Evolutionary conservation across 306 rosid genomes (phyloP), one percentile per base, ranked within the genome.

Genomic region (Carpinus viminea): DNA sequence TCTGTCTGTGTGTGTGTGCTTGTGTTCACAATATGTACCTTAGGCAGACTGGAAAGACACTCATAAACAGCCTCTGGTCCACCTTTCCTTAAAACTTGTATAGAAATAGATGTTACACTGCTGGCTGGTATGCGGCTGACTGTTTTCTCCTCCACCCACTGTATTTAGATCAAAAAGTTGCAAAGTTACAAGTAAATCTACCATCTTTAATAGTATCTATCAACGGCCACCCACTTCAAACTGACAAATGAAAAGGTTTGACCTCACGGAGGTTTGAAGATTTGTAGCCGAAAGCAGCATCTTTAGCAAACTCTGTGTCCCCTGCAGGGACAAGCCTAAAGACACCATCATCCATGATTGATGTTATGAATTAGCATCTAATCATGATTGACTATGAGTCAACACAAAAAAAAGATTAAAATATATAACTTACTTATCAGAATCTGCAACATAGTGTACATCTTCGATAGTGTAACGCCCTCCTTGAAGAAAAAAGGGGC

Each of bases 111-210:
- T 55, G 78, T 68, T 53, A 94, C 97, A 57, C 76, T 81, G 76
- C 81, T 73, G 68, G 97, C 93, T 76, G 76, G 91, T 76, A 94
- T 74, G 73, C 88, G 90, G 12, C 98, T 93, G 50, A 53, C 79
- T 48, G 98, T 92, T 85, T 94, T 94, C 85, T 94, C 98, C 80
- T 94, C 97, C 74, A 94, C 91, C 98, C 98, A 94, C 98, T 94
- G 79, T 21, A 83, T 79, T 56, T 21, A 57, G 61, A 48, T 28
- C 36, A 89, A 78, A 72, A 72, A 65, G 34, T 83, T 76, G 17
- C 73, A 73, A 45, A 71, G 13, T 45, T 51, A 80, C 26, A 61
- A 74, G 59, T 64, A 12, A 70, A 71, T 66, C 71, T 53, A 55
- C 36, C 12, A 47, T 34, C n/a, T 36, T 78, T 3, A 34, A 50